These are phyloP conservation scores for Lepidium campestre DNA, from an alignment of 441 rosid genomes.

Conservation along the genomic window DNA sequence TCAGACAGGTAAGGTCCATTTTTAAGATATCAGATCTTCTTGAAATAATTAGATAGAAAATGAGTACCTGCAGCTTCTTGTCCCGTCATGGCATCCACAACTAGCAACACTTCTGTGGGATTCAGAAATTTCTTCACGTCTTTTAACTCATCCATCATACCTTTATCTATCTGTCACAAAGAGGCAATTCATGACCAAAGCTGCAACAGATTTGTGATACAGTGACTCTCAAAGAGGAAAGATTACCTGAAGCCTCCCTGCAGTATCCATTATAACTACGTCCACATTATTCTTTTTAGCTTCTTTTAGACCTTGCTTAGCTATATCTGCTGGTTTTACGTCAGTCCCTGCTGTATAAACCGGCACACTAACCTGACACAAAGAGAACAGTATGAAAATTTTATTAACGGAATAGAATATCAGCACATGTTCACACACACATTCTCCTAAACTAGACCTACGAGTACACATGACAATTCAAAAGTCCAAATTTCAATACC, in stretches of 20 bases:
- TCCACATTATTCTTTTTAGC: slow-evolving; percentile 81
- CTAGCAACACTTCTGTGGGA: slow-evolving; percentile 95
- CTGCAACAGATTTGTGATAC: neutral
- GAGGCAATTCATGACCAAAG: slow-evolving; percentile 1
- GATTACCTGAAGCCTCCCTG: slow-evolving; percentile 95
- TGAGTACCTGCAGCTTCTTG: slow-evolving; percentile 95
- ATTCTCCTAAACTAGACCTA: neutral
- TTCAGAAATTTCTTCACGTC: slow-evolving; percentile 78
- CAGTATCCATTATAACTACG: slow-evolving; percentile 91
- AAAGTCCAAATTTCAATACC: slow-evolving; percentile 41
- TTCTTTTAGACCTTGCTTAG: slow-evolving; percentile 81
- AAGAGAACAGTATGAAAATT: slow-evolving; percentile 31
- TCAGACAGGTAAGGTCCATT: neutral
- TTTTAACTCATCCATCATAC: slow-evolving; percentile 97
- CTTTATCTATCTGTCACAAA: slow-evolving; percentile 76
- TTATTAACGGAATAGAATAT: neutral
- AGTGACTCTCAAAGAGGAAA: slow-evolving; percentile 5
- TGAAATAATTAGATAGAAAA: neutral
- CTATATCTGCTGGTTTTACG: slow-evolving; percentile 83
- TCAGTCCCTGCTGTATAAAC: slow-evolving; percentile 89
- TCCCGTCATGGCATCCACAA: slow-evolving; percentile 99
- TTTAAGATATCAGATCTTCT: neutral
- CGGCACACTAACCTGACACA: slow-evolving; percentile 81
- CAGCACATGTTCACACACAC: neutral
- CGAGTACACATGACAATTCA: neutral